A percentile compares a stretch with the other conserved stretches of the same genome.
These are phyloP conservation scores for Pisolithus marmoratus DNA, from an alignment of 768 basidiomycete species.

Conservation along the genomic window DNA sequence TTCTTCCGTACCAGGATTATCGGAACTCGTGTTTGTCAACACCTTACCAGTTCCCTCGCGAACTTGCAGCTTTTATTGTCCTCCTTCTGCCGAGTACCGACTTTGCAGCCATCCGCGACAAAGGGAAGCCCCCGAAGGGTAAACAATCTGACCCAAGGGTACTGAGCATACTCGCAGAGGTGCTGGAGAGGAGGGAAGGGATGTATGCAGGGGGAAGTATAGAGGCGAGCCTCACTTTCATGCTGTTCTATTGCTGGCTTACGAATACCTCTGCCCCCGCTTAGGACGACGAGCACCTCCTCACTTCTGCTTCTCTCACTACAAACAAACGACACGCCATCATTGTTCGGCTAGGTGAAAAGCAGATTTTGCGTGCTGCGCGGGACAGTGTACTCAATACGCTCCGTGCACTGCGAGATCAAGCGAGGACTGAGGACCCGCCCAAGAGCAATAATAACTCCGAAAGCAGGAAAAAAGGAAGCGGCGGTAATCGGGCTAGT, in stretches of 20 bases:
- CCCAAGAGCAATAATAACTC: too few species aligned
- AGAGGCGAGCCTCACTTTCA: slow-evolving; percentile 30
- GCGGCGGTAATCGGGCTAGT: not conserved
- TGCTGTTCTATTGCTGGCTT: not conserved
- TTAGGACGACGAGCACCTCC: slow-evolving; percentile 47
- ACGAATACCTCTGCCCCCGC: not conserved
- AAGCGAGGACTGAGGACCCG: not conserved
- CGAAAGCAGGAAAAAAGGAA: not conserved
- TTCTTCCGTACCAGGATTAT: slow-evolving; percentile 30
- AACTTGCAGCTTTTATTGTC: slow-evolving; percentile 58
- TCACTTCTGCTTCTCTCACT: slow-evolving; percentile 25
- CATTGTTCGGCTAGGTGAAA: slow-evolving; percentile 76
- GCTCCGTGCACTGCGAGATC: slow-evolving; percentile 6
- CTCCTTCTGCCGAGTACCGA: slow-evolving; percentile 54
- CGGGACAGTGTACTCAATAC: slow-evolving; percentile 11
- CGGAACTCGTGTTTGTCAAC: slow-evolving; percentile 38
- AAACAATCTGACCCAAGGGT: slow-evolving; percentile 31
- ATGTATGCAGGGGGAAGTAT: slow-evolving; percentile 35
- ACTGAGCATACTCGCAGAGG: slow-evolving; percentile 41
- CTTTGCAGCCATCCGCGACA: slow-evolving; percentile 54
- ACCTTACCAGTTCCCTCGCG: slow-evolving; percentile 46
- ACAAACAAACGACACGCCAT: slow-evolving; percentile 55
- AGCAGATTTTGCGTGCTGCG: slow-evolving; percentile 47
- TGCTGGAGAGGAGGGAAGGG: slow-evolving; percentile 43
- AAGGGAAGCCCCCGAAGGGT: slow-evolving; percentile 71